Base-by-base conservation (phyloP, 2,329 filamentous ascomycete species). In the Tolypocladium amazonense region DNA sequence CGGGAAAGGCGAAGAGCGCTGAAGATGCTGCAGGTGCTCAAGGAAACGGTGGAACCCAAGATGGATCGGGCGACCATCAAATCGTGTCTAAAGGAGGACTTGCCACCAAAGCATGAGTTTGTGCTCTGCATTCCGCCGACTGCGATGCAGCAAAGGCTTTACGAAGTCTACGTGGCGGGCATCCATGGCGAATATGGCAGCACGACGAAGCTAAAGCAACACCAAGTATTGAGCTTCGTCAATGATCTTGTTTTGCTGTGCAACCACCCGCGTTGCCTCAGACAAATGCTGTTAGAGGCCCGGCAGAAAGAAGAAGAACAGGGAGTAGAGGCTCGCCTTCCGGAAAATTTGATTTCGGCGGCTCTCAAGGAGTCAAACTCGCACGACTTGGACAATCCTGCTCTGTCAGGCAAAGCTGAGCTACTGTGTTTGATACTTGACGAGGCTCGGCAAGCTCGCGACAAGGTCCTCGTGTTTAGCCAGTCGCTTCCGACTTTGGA, bases 391-490 rank as follows among this genome's bases (percentile, higher is more conserved):
- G 71, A 78, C 15, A 75, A 80, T 4, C 68, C 81, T 2, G 65
- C 70, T 0, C 71, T 86, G 15, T 95, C 91, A 0, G 80, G 85
- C 68, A 93, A 94, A 68, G 81, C 88, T 8, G 66, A 77, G 15
- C 75, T 92, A 7, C 75, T 95, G n/a, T 73, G 84, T 52, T 73
- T 80, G 54, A 93, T 97, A 56, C 71, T 96, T 0, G 77, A 87
- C 27, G 80, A 87, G 63, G 87, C 87, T 8, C 81, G 80, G 45
- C 69, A 70, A 1, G 73, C 78, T 0, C 79, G 80, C 0, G 92
- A 97, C 70, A 92, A 92, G 67, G 82, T 92, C 1, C 78, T 97
- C 1, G 76, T 96, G 0, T 97, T 97, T 67, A 89, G 88, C 0
- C 88, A 91, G 58, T 88, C 85, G 18, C 77, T 91, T 14, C 74